Evolutionary conservation across 495 filamentous ascomycete genomes (phyloP).

Genomic region (Penicillium manginii): DNA sequence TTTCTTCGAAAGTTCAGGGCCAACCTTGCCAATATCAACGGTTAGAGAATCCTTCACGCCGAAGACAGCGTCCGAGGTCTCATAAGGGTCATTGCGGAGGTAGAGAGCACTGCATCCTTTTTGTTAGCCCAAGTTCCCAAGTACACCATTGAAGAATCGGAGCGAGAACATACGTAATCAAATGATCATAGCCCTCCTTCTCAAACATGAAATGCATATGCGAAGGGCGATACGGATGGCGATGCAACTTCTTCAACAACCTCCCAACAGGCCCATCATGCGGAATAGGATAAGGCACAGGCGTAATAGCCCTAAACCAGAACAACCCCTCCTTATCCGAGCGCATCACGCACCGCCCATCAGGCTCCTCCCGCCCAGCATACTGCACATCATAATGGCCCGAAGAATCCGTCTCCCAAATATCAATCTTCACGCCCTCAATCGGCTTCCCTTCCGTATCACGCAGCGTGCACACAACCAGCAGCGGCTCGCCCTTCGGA

Average conservation of each 20-base stretch:
- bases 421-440: conserved; percentile 74
- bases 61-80: conserved; percentile 90
- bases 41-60: conserved; percentile 87
- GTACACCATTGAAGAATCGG: conserved; percentile 6
- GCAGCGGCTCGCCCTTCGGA: conserved; percentile 58
- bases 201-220: conserved; percentile 98
- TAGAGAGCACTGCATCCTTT: conserved; percentile 70
- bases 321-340: conserved; percentile 73
- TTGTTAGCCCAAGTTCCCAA: too few relatives aligned
- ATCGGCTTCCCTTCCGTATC: conserved; percentile 72
- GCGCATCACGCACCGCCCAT: conserved; percentile 79
- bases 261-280: conserved; percentile 87
- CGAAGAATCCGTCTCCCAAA: conserved; percentile 90
- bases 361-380: conserved; percentile 66
- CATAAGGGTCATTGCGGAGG: conserved; percentile 81
- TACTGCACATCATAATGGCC: conserved; percentile 94
- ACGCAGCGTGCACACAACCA: conserved; percentile 75
- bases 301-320: conserved; percentile 87
- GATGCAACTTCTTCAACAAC: conserved; percentile 68
- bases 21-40: conserved; percentile 69
- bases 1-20: conserved; percentile 60
- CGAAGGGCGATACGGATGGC: conserved; percentile 81
- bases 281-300: conserved; percentile 88
- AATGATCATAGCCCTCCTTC: conserved; percentile 79
- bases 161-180: conserved; percentile 72